Evolutionary conservation across 1,284 basidiomycete genomes (phyloP).

Genomic region (Ganoderma multipileum): DNA sequence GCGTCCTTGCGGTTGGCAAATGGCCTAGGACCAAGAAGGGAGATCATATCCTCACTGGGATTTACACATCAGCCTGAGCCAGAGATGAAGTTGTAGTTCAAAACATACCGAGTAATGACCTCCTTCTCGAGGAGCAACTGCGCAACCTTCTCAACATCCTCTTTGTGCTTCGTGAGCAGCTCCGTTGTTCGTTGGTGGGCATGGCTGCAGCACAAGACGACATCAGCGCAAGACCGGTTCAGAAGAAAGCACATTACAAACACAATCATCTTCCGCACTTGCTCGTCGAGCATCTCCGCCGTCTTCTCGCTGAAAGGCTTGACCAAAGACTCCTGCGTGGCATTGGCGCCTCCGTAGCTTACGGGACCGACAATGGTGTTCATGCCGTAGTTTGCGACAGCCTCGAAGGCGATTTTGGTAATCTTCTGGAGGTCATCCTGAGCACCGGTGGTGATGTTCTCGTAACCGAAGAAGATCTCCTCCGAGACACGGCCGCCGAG

Average conservation of each 20-base stretch:
- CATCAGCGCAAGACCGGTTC: slow-evolving; percentile 5
- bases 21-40: slow-evolving; percentile 84
- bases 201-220: slow-evolving; percentile 48
- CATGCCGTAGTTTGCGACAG: slow-evolving; percentile 96
- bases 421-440: slow-evolving; percentile 99
- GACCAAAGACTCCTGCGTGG: slow-evolving; percentile 88
- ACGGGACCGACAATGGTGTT: slow-evolving; percentile 94
- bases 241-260: slow-evolving; percentile 44
- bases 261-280: slow-evolving; percentile 96
- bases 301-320: slow-evolving; percentile 99
- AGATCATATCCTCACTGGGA: slow-evolving; percentile 84
- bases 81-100: neutral
- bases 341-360: slow-evolving; percentile 89
- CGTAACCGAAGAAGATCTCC: slow-evolving; percentile 96
- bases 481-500: slow-evolving; percentile 98
- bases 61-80: slow-evolving; percentile 29
- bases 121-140: slow-evolving; percentile 91
- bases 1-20: slow-evolving; percentile 84
- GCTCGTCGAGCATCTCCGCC: slow-evolving; percentile 89
- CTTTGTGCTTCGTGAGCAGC: slow-evolving; percentile 83
- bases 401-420: slow-evolving; percentile 97
- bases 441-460: slow-evolving; percentile 96
- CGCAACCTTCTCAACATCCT: slow-evolving; percentile 95
- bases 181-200: slow-evolving; percentile 89
- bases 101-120: slow-evolving; percentile 85